Evolutionary conservation across 192 early-diverging fungal species (phyloP), one percentile per base, ranked within the genome.

Genomic region (Backusella macrospora): DNA sequence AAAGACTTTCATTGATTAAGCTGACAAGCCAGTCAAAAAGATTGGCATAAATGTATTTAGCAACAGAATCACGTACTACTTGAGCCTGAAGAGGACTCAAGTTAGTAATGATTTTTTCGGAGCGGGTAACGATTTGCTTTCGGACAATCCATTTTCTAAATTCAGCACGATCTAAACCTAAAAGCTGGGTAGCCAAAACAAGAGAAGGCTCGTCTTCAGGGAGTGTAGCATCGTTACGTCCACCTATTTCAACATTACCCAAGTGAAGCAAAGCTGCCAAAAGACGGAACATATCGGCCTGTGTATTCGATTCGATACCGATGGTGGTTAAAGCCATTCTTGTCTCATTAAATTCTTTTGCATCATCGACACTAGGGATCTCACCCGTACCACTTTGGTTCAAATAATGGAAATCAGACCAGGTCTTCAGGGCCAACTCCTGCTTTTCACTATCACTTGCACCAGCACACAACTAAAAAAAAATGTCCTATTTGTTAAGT

Each of bases 1-100:
- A 89, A 43, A 99, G 86, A 78, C 92, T 92, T 48, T 82, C 81
- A 82, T 99, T 99, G 82, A 95, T 91, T 42, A 95, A 87, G 72
- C 88, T 90, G 62, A 99, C 96, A 12, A 99, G 83, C 96, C 97
- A 99, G 72, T 98, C 96, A 73, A 99, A 99, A 23, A 99, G 82
- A 70, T 94, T 91, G 8, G 94, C 90, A 86, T 99, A 99, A 70
- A 99, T 90, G 79, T 95, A 98, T 84, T 98, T 98, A 45, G 98
- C 96, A 34, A 99, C 93, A 42, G 96, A 96, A 79, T 99, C 98
- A 45, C 94, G 86, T n/a, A 93, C 93, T 6, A 93, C 88, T 65
- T 85, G 83, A 55, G 95, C 93, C 76, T 95, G 92, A 16, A 86
- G 83, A 6, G 83, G 82, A 67, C 87, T 95, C 38, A 97, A 82